Percentiles rank a stretch among this genome's conserved stretches.
These are phyloP conservation scores for Mycogone perniciosa DNA, from an alignment of 2,329 filamentous ascomycete genomes.

Conservation along the genomic window DNA sequence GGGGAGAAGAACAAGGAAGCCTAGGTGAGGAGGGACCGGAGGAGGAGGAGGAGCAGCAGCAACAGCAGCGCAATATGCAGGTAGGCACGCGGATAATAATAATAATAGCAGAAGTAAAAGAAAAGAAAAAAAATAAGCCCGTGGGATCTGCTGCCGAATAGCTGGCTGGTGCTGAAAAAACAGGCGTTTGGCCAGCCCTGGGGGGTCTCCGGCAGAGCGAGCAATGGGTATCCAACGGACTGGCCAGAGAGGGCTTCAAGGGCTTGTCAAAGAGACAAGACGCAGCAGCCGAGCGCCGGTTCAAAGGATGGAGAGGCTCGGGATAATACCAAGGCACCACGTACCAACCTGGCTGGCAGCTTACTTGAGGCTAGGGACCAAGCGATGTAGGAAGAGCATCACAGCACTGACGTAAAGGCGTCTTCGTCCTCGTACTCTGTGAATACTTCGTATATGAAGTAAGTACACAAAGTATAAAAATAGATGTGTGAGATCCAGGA, in stretches of 20 bases:
- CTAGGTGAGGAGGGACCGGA: background rate
- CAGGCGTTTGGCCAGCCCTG: background rate
- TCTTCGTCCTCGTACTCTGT: no score
- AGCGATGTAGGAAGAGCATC: no score
- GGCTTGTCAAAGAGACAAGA: conserved; percentile 1
- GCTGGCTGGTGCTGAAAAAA: background rate
- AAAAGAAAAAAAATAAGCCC: background rate
- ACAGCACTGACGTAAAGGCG: no score
- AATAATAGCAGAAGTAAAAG: background rate
- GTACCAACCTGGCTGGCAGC: no score
- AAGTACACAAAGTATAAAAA: no score
- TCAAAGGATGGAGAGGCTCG: background rate
- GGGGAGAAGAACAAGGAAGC: background rate
- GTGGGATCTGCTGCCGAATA: background rate
- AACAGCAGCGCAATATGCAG: background rate
- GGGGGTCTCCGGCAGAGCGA: background rate
- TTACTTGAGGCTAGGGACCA: no score
- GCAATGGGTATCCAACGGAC: background rate
- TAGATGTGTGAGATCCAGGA: no score
- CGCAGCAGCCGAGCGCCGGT: conserved; percentile 11
- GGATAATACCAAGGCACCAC: background rate
- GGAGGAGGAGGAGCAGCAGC: background rate
- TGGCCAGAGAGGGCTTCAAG: conserved; percentile 6
- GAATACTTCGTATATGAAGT: no score
- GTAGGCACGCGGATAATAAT: background rate